Evolutionary conservation across 176 grass and related monocot species (phyloP).

Genomic region (Saccharum spontaneum): DNA sequence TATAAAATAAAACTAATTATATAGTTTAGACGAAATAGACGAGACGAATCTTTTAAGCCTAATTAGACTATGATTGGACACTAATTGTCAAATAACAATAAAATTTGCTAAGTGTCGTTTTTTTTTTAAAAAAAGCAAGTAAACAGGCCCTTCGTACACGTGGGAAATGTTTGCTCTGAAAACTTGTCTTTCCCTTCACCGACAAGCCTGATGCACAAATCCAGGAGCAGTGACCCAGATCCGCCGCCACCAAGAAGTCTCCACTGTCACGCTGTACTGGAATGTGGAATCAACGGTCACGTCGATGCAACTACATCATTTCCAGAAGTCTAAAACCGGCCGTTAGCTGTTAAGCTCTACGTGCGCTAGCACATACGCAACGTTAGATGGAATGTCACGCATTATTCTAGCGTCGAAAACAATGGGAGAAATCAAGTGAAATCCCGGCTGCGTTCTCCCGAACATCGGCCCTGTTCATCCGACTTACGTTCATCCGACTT

Average conservation of each 20-base stretch:
- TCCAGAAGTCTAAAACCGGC: constrained; percentile 12
- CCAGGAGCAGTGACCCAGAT: not conserved
- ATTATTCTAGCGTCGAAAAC: not conserved
- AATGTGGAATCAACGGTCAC: constrained; percentile 20
- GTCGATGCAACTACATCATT: not conserved
- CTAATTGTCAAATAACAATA: too few relatives aligned
- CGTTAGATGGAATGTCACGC: not conserved
- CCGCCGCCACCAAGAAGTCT: not conserved
- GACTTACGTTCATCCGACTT: too few relatives aligned
- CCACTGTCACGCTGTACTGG: not conserved
- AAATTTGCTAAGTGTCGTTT: too few relatives aligned
- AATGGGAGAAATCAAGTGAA: not conserved
- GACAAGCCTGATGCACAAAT: not conserved
- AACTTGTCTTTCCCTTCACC: not conserved
- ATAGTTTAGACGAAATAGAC: too few relatives aligned
- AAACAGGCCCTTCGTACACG: too few relatives aligned
- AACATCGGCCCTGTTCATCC: too few relatives aligned
- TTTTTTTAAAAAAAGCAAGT: too few relatives aligned
- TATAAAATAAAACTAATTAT: too few relatives aligned
- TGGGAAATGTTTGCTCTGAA: not conserved
- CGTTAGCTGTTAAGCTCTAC: constrained; percentile 15
- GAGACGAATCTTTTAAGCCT: too few relatives aligned
- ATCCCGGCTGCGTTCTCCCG: not conserved
- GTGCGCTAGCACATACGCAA: constrained; percentile 1
- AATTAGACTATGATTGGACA: too few relatives aligned